Evolutionary conservation across 2,329 filamentous ascomycete species (phyloP).

Genomic region (Penicillium freii): DNA sequence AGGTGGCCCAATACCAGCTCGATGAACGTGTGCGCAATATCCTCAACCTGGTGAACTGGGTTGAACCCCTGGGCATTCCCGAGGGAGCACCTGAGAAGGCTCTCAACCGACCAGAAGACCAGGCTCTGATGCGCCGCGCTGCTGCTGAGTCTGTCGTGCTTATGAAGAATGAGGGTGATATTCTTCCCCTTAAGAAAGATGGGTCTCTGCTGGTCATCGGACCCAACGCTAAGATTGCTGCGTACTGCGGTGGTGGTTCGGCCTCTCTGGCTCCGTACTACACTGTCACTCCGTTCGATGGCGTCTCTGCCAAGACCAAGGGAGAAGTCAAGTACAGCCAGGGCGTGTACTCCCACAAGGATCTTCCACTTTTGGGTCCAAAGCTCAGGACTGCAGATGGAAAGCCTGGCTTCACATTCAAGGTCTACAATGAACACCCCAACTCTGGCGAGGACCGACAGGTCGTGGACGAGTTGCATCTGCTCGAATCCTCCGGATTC

Average conservation of each 20-base stretch:
- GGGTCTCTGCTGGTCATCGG: conserved; percentile 54
- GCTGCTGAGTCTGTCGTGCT: conserved; percentile 70
- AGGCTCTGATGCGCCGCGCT: conserved; percentile 62
- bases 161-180: conserved; percentile 66
- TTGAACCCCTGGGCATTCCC: conserved; percentile 53
- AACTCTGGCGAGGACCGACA: conserved; percentile 45
- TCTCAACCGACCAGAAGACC: conserved; percentile 60
- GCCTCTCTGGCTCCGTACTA: conserved; percentile 54
- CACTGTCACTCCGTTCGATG: conserved; percentile 46
- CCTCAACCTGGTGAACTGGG: conserved; percentile 60
- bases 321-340: conserved; percentile 52
- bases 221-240: conserved; percentile 51
- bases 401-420: conserved; percentile 60
- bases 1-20: conserved; percentile 55
- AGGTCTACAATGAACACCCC: conserved; percentile 61
- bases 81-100: conserved; percentile 56
- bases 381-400: conserved; percentile 54
- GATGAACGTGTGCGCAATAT: conserved; percentile 59
- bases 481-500: conserved; percentile 46
- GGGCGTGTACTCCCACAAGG: conserved; percentile 64
- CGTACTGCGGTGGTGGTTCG: conserved; percentile 62
- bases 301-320: conserved; percentile 38
- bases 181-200: conserved; percentile 57
- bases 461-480: conserved; percentile 51
- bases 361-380: conserved; percentile 59